Conservation (phyloP, 371 early-diverging fungal species). For the Circinella umbellata region DNA sequence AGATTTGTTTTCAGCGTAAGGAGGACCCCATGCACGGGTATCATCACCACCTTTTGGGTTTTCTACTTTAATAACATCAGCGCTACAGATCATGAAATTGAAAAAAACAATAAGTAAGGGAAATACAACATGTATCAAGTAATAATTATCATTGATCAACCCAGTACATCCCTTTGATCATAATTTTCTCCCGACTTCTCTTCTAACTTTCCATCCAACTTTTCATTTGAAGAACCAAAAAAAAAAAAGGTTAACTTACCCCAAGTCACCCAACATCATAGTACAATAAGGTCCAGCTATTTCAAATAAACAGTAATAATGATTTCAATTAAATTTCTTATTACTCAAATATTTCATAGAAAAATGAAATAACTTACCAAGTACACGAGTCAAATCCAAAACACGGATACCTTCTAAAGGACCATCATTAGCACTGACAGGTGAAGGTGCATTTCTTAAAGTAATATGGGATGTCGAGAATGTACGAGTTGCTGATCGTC, state of each 20-base stretch:
- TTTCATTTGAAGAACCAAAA: too few relatives aligned
- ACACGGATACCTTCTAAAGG: constrained; percentile 81
- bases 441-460: constrained; percentile 10
- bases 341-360: constrained; percentile 7
- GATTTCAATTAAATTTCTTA: background rate
- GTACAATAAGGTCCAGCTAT: constrained; percentile 83
- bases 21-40: constrained; percentile 87
- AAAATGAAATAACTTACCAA: constrained; percentile 51
- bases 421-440: constrained; percentile 9
- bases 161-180: too few relatives aligned
- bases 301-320: background rate
- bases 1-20: constrained; percentile 61
- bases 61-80: constrained; percentile 91
- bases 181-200: background rate
- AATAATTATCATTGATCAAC: too few relatives aligned
- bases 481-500: constrained; percentile 9
- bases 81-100: constrained; percentile 48
- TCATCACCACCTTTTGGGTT: constrained; percentile 84
- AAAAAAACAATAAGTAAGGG: too few relatives aligned
- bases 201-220: background rate
- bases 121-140: too few relatives aligned
- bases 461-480: constrained; percentile 11
- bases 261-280: constrained; percentile 88
- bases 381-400: constrained; percentile 83
- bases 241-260: constrained; percentile 47